Conservation (phyloP, 2,329 filamentous ascomycete species). For the Clonostachys chloroleuca region DNA sequence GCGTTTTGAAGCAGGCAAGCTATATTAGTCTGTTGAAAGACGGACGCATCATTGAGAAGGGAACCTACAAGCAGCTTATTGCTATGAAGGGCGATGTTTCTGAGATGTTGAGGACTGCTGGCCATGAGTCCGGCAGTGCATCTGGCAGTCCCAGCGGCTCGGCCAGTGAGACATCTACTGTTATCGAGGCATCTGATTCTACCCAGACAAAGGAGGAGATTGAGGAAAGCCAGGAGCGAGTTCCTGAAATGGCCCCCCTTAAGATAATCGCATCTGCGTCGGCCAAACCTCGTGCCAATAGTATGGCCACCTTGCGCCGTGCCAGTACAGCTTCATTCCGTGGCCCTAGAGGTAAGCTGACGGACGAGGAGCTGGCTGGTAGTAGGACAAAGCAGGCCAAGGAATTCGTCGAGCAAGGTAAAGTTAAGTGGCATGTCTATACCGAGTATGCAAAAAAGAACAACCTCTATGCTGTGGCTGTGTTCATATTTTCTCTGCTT, state of each 20-base stretch:
- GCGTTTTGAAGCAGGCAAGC: constrained; percentile 83
- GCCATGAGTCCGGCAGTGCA: constrained; percentile 44
- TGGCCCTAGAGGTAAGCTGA: constrained; percentile 77
- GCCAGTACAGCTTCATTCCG: constrained; percentile 90
- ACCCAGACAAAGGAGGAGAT: constrained; percentile 60
- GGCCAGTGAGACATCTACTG: constrained; percentile 52
- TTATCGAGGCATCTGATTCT: constrained; percentile 41
- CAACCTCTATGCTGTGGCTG: constrained; percentile 75
- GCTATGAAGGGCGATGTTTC: constrained; percentile 91
- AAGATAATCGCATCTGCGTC: constrained; percentile 43
- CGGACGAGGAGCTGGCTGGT: constrained; percentile 74
- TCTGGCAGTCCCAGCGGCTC: constrained; percentile 37
- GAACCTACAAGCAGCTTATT: constrained; percentile 85
- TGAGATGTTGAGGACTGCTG: constrained; percentile 75
- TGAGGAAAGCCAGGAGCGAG: constrained; percentile 72
- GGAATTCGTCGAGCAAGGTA: constrained; percentile 88
- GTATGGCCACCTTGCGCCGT: constrained; percentile 76
- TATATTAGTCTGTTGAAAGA: constrained; percentile 83
- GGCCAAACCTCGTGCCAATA: constrained; percentile 58
- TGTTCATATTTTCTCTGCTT: constrained; percentile 76
- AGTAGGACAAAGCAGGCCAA: constrained; percentile 80
- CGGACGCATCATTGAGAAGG: constrained; percentile 78
- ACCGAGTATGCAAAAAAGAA: constrained; percentile 91
- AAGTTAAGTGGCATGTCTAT: constrained; percentile 95
- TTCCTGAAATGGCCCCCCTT: constrained; percentile 75